Conservation (phyloP, 1,284 basidiomycete species). For the Gymnopus androsaceus region DNA sequence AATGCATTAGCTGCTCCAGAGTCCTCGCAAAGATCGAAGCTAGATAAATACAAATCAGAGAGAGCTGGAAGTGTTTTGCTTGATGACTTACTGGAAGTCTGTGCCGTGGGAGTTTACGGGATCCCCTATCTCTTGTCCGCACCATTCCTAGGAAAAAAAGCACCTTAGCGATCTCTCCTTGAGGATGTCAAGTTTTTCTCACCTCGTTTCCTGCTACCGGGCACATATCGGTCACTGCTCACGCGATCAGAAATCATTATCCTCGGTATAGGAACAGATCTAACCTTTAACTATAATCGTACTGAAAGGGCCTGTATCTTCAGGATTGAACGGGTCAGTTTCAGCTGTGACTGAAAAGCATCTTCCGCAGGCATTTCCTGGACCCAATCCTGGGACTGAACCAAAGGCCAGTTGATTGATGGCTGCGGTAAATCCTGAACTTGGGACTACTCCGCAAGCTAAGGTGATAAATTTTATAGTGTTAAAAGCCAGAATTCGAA, state of each 20-base stretch:
- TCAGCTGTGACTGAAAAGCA: slow-evolving; percentile 55
- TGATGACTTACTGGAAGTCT: slow-evolving; percentile 55
- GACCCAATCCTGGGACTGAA: slow-evolving; percentile 46
- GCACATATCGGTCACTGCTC: slow-evolving; percentile 26
- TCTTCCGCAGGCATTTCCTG: slow-evolving; percentile 63
- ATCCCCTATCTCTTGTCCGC: slow-evolving; percentile 48
- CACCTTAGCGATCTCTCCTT: slow-evolving; percentile 17
- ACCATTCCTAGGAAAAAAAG: slow-evolving; percentile 50
- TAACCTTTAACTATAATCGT: slow-evolving; percentile 59
- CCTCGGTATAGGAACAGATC: no score
- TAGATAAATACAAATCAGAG: slow-evolving; percentile 21
- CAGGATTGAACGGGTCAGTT: slow-evolving; percentile 53
- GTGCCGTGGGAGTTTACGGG: slow-evolving; percentile 44
- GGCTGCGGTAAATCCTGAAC: slow-evolving; percentile 55
- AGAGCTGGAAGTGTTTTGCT: background rate
- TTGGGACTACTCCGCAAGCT: slow-evolving; percentile 59
- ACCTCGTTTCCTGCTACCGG: slow-evolving; percentile 48
- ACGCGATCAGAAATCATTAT: background rate
- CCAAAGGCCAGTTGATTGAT: slow-evolving; percentile 59
- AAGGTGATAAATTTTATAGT: background rate
- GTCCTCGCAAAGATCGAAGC: slow-evolving; percentile 64
- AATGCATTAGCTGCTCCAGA: slow-evolving; percentile 52
- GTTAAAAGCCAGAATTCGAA: background rate
- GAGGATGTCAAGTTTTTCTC: slow-evolving; percentile 12
- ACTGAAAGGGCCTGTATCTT: slow-evolving; percentile 52